These are phyloP conservation scores for Lolium rigidum DNA, from an alignment of 176 grass and related monocot genomes.

Conservation along the genomic window DNA sequence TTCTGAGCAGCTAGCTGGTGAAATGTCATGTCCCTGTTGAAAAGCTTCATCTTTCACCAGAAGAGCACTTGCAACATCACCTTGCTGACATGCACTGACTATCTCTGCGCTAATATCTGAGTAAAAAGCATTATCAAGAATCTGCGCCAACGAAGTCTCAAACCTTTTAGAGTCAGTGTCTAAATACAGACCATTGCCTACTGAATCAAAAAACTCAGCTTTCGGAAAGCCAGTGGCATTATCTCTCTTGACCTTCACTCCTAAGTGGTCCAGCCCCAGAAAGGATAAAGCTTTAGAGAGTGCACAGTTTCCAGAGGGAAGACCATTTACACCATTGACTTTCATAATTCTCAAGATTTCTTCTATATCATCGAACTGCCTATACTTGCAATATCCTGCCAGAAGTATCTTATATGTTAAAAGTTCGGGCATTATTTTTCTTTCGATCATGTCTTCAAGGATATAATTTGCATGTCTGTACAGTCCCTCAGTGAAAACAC, in stretches of 20 bases:
- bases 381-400: constrained; percentile 87
- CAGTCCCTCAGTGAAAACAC: constrained; percentile 74
- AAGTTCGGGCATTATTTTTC: constrained; percentile 56
- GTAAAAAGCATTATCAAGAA: constrained; percentile 64
- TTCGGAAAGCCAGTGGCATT: constrained; percentile 69
- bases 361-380: constrained; percentile 87
- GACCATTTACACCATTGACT: constrained; percentile 53
- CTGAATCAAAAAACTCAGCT: constrained; percentile 92
- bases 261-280: constrained; percentile 71
- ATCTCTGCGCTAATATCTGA: constrained; percentile 58
- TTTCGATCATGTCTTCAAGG: constrained; percentile 87
- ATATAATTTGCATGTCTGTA: constrained; percentile 86
- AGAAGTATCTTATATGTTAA: constrained; percentile 79
- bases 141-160: constrained; percentile 63
- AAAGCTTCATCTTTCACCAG: constrained; percentile 67
- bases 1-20: constrained; percentile 51
- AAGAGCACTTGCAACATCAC: constrained; percentile 58
- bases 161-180: constrained; percentile 75
- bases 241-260: constrained; percentile 92
- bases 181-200: constrained; percentile 91
- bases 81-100: constrained; percentile 62
- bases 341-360: constrained; percentile 63
- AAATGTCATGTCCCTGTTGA: constrained; percentile 69
- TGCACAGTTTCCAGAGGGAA: constrained; percentile 60
- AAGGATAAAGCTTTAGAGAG: constrained; percentile 78